Percentiles rank a stretch among this genome's conserved stretches.
Evolutionary conservation across 192 early-diverging fungal genomes (phyloP).

Genomic region (Rhizophagus clarus): DNA sequence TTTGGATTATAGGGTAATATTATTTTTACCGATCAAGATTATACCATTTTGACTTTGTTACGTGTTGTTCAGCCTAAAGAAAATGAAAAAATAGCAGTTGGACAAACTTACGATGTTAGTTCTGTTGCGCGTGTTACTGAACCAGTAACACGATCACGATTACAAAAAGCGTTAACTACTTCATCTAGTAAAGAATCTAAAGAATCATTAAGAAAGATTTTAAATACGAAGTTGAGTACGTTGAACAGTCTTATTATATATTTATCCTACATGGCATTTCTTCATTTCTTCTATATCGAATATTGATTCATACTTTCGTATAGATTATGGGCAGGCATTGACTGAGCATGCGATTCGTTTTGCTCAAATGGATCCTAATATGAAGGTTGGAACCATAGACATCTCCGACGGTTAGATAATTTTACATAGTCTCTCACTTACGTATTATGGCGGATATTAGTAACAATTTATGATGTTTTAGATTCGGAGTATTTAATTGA

Average conservation of each 20-base stretch:
- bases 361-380: constrained; percentile 66
- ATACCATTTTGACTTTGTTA: constrained; percentile 79
- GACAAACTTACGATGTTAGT: constrained; percentile 74
- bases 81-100: constrained; percentile 78
- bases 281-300: constrained; percentile 1
- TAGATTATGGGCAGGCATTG: constrained; percentile 85
- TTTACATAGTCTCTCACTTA: neutral
- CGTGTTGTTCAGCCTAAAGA: constrained; percentile 86
- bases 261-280: neutral
- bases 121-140: constrained; percentile 55
- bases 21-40: constrained; percentile 89
- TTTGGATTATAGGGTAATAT: constrained; percentile 77
- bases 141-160: constrained; percentile 53
- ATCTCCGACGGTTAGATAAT: constrained; percentile 43
- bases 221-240: constrained; percentile 60
- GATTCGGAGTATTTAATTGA: constrained; percentile 60
- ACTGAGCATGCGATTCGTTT: constrained; percentile 78
- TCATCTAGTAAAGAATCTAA: constrained; percentile 71
- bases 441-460: no score
- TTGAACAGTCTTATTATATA: neutral
- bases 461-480: neutral
- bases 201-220: constrained; percentile 65
- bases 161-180: constrained; percentile 52
- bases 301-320: neutral
- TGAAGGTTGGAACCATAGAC: constrained; percentile 65